Evolutionary conservation across 2,329 filamentous ascomycete genomes (phyloP).

Genomic region (Colletotrichum camelliae): DNA sequence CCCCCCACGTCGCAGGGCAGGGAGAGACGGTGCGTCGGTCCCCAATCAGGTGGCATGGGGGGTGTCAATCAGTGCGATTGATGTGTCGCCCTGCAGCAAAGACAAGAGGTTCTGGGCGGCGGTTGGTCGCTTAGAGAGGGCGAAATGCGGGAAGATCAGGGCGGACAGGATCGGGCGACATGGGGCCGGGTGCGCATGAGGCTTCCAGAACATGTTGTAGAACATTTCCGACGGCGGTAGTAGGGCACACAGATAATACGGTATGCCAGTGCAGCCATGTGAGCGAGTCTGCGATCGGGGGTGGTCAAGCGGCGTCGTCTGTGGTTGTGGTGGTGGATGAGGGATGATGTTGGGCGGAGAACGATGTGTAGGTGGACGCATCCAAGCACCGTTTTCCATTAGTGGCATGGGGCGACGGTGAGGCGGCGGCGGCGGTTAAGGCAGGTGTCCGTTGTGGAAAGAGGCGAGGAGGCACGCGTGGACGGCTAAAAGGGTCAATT

Average conservation of each 20-base stretch:
- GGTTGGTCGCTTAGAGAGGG: not conserved
- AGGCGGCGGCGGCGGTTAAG: not conserved
- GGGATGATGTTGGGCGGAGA: not conserved
- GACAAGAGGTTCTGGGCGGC: not conserved
- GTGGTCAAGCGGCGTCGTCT: not conserved
- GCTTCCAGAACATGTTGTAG: conserved; percentile 15
- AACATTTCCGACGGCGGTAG: not conserved
- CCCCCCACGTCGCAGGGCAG: conserved; percentile 3
- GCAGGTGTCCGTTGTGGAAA: not conserved
- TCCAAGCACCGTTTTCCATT: not conserved
- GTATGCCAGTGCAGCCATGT: not conserved
- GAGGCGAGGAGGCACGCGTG: too few relatives aligned
- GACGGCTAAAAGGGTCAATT: not conserved
- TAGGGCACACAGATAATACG: not conserved
- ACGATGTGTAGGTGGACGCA: not conserved
- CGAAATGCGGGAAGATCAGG: conserved; percentile 5
- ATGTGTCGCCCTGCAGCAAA: not conserved
- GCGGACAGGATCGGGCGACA: not conserved
- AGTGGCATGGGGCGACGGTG: not conserved
- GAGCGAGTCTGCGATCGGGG: not conserved
- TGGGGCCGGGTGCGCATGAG: not conserved
- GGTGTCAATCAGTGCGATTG: not conserved
- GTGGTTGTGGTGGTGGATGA: not conserved
- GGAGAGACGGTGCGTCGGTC: conserved; percentile 1
- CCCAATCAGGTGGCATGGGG: not conserved